Evolutionary conservation across 2,329 filamentous ascomycete genomes (phyloP).

Genomic region (Phaeosphaeria sp.): DNA sequence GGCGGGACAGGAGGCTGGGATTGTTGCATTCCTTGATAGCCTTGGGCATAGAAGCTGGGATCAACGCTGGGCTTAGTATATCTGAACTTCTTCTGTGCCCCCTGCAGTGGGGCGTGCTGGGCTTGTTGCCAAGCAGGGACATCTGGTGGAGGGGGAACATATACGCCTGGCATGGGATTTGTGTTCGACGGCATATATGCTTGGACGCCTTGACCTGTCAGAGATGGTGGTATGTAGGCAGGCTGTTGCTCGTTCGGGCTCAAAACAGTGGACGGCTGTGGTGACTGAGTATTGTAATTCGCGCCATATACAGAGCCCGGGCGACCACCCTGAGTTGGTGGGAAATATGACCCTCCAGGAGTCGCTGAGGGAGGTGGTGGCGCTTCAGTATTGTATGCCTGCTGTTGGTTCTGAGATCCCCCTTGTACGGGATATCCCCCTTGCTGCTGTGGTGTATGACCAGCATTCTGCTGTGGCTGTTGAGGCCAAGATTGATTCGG

Average conservation of each 20-base stretch:
- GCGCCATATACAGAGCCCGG: constrained; percentile 40
- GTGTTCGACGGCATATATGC: constrained; percentile 44
- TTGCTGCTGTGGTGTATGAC: constrained; percentile 34
- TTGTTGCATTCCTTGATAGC: constrained; percentile 26
- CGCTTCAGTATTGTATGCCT: constrained; percentile 35
- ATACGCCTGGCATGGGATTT: constrained; percentile 45
- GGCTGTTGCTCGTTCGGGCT: constrained; percentile 44
- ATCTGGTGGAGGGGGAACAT: constrained; percentile 46
- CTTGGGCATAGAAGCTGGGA: constrained; percentile 33
- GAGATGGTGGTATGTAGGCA: constrained; percentile 41
- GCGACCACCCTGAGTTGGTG: constrained; percentile 30
- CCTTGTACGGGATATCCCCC: constrained; percentile 30
- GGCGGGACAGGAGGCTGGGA: constrained; percentile 1
- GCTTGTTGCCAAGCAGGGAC: constrained; percentile 47
- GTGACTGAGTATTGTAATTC: constrained; percentile 29
- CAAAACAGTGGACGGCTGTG: constrained; percentile 29
- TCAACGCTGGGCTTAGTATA: constrained; percentile 40
- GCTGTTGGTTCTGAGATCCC: constrained; percentile 17
- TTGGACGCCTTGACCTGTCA: constrained; percentile 42
- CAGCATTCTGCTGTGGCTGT: constrained; percentile 27
- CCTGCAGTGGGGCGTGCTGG: constrained; percentile 43
- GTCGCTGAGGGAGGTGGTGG: constrained; percentile 40
- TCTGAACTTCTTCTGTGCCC: constrained; percentile 38
- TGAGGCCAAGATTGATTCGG: constrained; percentile 24
- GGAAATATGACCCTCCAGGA: constrained; percentile 41